A percentile compares a stretch with the other conserved stretches of the same genome.
Evolutionary conservation across 2,329 filamentous ascomycete species (phyloP).

Genomic region (Paraphoma chrysanthemicola): DNA sequence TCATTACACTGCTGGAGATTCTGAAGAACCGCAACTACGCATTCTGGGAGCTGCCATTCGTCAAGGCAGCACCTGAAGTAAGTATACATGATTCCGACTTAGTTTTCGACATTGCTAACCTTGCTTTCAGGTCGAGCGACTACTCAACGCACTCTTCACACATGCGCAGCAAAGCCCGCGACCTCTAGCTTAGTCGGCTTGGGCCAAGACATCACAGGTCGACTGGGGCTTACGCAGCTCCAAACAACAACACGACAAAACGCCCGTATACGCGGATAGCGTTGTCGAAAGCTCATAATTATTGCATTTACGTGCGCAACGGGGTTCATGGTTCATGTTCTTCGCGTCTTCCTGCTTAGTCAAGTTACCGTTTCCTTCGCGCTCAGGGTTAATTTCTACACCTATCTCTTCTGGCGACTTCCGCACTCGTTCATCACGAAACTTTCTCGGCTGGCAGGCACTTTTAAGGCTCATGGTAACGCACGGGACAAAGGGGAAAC

Average conservation of each 20-base stretch:
- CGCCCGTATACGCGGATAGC: background rate
- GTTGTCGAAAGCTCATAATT: conserved; percentile 28
- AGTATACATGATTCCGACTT: conserved; percentile 13
- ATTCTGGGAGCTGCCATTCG: conserved; percentile 92
- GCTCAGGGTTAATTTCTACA: background rate
- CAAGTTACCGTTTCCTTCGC: conserved; percentile 21
- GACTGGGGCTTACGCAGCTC: background rate
- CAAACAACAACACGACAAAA: background rate
- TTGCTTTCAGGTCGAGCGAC: conserved; percentile 51
- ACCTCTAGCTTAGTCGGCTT: conserved; percentile 36
- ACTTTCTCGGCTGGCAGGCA: conserved; percentile 34
- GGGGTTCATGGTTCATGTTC: conserved; percentile 26
- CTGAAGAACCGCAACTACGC: conserved; percentile 89
- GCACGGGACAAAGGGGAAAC: conserved; percentile 4
- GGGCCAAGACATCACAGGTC: background rate
- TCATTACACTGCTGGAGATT: conserved; percentile 86
- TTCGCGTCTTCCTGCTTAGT: conserved; percentile 16
- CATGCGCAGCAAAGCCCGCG: conserved; percentile 57
- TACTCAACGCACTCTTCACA: conserved; percentile 55
- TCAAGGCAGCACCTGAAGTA: conserved; percentile 85
- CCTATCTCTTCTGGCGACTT: background rate
- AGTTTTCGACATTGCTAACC: conserved; percentile 15
- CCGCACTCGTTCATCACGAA: conserved; percentile 23
- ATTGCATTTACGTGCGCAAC: conserved; percentile 44
- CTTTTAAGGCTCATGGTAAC: conserved; percentile 24